Percentiles rank a stretch among this genome's conserved stretches.
Conservation (phyloP, 2,329 filamentous ascomycete species). For the Emmonsiellopsis sp. region DNA sequence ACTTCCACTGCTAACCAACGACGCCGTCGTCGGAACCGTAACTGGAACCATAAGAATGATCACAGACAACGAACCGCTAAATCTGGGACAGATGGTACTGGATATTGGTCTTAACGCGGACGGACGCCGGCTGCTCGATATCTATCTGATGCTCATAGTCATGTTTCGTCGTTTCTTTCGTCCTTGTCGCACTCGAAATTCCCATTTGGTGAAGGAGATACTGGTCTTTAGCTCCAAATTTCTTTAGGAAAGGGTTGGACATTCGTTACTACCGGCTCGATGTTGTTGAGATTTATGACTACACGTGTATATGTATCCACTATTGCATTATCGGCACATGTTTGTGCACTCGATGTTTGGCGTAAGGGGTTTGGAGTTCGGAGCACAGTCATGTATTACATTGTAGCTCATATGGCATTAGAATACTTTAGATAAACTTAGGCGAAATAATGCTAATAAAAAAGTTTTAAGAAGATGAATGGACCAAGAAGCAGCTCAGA, state of each 20-base stretch:
- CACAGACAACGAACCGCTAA: slow-evolving; percentile 2
- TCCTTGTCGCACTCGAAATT: not conserved
- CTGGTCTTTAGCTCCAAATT: not conserved
- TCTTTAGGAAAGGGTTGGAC: not conserved
- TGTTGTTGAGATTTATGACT: slow-evolving; percentile 1
- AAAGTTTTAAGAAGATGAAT: not conserved
- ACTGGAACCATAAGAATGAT: slow-evolving; percentile 8
- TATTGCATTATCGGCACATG: not conserved
- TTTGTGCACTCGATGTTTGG: not conserved
- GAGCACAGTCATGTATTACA: not conserved
- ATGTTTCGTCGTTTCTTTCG: not conserved
- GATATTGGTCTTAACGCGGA: slow-evolving; percentile 1
- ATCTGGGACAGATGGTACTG: not conserved
- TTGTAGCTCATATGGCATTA: not conserved
- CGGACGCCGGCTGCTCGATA: not conserved
- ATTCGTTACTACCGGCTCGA: not conserved
- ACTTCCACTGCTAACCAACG: slow-evolving; percentile 2
- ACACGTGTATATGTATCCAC: slow-evolving; percentile 2
- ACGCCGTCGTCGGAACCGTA: slow-evolving; percentile 10
- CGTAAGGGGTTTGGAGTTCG: not conserved
- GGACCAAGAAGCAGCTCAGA: not conserved
- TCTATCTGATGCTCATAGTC: not conserved
- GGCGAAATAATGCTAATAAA: not conserved
- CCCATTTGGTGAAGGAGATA: not conserved
- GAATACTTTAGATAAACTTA: not conserved